Conservation (phyloP, 257 asterid genomes). For the Marsdenia floribunda region DNA sequence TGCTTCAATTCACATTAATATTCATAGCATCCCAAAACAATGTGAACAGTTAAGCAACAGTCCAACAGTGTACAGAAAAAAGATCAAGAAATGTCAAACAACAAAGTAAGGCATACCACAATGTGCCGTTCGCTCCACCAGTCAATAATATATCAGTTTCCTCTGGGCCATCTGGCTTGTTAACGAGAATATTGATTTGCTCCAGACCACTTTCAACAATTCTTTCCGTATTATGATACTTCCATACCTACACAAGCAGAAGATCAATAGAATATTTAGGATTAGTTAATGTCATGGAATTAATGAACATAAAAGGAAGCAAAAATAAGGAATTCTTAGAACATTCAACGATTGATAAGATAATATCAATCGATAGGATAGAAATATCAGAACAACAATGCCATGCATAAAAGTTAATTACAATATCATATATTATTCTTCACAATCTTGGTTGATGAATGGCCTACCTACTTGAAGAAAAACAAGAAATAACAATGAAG, state of each 20-base stretch:
- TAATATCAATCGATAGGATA: not conserved
- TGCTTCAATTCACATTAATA: not conserved
- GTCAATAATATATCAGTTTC: constrained; percentile 54
- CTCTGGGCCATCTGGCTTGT: constrained; percentile 42
- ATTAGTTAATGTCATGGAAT: not conserved
- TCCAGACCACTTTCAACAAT: constrained; percentile 53
- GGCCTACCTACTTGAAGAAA: not conserved
- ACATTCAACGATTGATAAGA: not conserved
- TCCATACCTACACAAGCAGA: constrained; percentile 52
- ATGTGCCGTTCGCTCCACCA: constrained; percentile 43
- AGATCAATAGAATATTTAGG: not conserved
- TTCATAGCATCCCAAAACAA: not conserved
- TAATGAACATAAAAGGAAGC: not conserved
- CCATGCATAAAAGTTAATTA: not conserved
- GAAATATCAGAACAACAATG: not conserved
- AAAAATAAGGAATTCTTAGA: not conserved
- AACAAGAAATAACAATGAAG: not conserved
- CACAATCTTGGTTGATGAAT: not conserved
- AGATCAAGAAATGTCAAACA: not conserved
- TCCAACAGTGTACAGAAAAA: not conserved
- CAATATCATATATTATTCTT: not conserved
- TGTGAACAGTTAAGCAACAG: not conserved
- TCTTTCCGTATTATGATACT: constrained; percentile 46
- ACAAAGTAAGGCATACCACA: constrained; percentile 43
- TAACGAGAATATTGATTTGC: constrained; percentile 45